Percentiles rank a stretch among this genome's conserved stretches.
Conservation (phyloP, 2,329 filamentous ascomycete genomes). For the Colletotrichum musae region DNA sequence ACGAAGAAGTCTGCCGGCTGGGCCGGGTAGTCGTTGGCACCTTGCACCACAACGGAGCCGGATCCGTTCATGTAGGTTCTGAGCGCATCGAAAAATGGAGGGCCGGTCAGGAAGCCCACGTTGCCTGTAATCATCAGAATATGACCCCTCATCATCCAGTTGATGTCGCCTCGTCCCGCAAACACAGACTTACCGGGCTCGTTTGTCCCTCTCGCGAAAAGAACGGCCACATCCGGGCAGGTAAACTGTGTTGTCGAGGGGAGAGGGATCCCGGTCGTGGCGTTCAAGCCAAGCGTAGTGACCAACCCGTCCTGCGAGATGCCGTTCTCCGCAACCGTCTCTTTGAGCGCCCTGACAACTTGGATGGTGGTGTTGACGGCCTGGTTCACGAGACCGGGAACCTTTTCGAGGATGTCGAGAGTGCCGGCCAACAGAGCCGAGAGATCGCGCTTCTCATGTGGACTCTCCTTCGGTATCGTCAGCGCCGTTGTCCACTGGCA, state of each 20-base stretch:
- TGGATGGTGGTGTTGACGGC: conserved; percentile 35
- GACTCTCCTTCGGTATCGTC: conserved; percentile 10
- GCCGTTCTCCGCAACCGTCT: conserved; percentile 37
- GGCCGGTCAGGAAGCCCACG: conserved; percentile 48
- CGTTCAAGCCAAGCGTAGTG: conserved; percentile 25
- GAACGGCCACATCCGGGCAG: conserved; percentile 40
- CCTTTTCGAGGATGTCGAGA: conserved; percentile 35
- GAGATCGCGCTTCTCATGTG: conserved; percentile 24
- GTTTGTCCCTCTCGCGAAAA: conserved; percentile 41
- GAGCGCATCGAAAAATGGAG: conserved; percentile 47
- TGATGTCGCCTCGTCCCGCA: not conserved
- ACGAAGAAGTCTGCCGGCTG: conserved; percentile 23
- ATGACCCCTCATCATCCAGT: not conserved
- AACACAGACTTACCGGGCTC: conserved; percentile 34
- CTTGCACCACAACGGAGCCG: conserved; percentile 45
- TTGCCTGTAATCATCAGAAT: conserved; percentile 44
- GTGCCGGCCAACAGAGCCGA: conserved; percentile 30
- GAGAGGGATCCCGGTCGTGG: conserved; percentile 22
- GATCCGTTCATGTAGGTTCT: conserved; percentile 41
- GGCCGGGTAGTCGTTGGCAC: conserved; percentile 45
- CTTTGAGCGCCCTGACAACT: conserved; percentile 38
- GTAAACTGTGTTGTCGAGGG: conserved; percentile 11
- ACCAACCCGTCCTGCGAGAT: conserved; percentile 37
- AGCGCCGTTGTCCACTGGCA: conserved; percentile 24
- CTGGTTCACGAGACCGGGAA: conserved; percentile 27